Evolutionary conservation across 495 filamentous ascomycete species (phyloP).

Genomic region (Neurospora sp.): DNA sequence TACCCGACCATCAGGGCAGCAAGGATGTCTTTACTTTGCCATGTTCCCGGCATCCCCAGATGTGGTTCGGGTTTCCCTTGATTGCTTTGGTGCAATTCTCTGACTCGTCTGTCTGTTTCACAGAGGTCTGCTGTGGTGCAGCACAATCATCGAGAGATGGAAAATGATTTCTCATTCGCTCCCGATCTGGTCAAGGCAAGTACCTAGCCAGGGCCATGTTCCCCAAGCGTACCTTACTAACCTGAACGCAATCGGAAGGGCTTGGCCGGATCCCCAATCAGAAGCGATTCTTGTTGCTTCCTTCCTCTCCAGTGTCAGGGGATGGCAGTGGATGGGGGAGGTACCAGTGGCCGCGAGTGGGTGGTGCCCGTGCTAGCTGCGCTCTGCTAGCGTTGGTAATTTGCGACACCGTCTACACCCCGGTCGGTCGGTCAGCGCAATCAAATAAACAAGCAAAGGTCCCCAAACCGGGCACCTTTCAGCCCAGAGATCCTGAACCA

Average conservation of each 20-base stretch:
- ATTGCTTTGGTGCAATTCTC: neutral
- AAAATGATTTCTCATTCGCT: neutral
- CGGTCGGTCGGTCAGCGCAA: slow-evolving; percentile 16
- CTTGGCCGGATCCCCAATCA: neutral
- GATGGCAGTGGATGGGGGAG: slow-evolving; percentile 5
- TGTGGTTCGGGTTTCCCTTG: neutral
- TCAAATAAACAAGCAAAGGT: slow-evolving; percentile 30
- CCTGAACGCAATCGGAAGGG: neutral
- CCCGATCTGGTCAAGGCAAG: neutral
- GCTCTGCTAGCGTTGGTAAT: slow-evolving; percentile 21
- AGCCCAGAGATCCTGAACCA: slow-evolving; percentile 7
- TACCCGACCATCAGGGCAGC: neutral
- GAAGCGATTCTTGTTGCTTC: neutral
- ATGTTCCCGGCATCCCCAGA: neutral
- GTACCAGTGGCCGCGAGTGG: neutral
- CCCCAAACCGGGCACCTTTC: slow-evolving; percentile 6
- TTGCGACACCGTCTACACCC: slow-evolving; percentile 18
- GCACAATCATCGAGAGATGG: neutral
- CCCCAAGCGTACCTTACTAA: neutral
- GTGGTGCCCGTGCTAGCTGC: neutral
- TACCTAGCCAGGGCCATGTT: neutral
- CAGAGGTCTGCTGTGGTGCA: neutral
- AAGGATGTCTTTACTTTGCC: neutral
- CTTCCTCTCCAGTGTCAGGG: slow-evolving; percentile 13
- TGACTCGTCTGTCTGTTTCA: neutral